Conservation (phyloP, 768 basidiomycete species). For the Trametes meyenii region DNA sequence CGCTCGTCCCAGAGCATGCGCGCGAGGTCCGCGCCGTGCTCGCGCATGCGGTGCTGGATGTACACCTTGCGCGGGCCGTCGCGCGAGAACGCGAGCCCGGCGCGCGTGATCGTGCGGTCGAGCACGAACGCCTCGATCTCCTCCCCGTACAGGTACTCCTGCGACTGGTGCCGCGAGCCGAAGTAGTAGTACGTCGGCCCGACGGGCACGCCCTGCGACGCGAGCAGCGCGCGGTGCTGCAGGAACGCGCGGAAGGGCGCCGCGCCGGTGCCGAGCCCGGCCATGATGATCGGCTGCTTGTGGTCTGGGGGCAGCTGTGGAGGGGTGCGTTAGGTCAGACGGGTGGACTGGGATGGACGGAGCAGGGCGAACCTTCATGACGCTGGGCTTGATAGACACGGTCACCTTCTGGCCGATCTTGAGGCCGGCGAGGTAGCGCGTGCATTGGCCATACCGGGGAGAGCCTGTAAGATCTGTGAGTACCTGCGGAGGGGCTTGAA, state of each 20-base stretch:
- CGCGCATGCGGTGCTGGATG: constrained; percentile 97
- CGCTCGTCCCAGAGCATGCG: constrained; percentile 70
- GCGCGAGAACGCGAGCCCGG: constrained; percentile 95
- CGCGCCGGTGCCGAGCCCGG: constrained; percentile 96
- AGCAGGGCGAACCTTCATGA: constrained; percentile 82
- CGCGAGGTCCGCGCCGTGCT: constrained; percentile 80
- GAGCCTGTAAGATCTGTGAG: constrained; percentile 52
- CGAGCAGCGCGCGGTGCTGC: constrained; percentile 88
- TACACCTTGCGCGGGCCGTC: constrained; percentile 93
- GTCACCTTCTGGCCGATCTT: constrained; percentile 90
- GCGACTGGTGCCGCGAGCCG: constrained; percentile 91
- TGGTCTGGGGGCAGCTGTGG: constrained; percentile 78
- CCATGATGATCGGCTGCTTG: constrained; percentile 95
- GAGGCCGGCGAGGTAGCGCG: constrained; percentile 87
- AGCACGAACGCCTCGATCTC: constrained; percentile 93
- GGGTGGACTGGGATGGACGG: background rate
- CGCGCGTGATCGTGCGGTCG: constrained; percentile 82
- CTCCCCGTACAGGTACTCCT: constrained; percentile 97
- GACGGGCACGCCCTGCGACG: constrained; percentile 72
- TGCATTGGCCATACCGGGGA: constrained; percentile 90
- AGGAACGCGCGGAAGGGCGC: constrained; percentile 99
- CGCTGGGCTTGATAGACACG: constrained; percentile 97
- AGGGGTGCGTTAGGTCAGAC: constrained; percentile 15
- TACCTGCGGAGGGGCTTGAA: background rate
- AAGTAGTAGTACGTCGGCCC: constrained; percentile 99